Base-by-base conservation (phyloP, 192 early-diverging fungal species). In the Backusella psychrophila region DNA sequence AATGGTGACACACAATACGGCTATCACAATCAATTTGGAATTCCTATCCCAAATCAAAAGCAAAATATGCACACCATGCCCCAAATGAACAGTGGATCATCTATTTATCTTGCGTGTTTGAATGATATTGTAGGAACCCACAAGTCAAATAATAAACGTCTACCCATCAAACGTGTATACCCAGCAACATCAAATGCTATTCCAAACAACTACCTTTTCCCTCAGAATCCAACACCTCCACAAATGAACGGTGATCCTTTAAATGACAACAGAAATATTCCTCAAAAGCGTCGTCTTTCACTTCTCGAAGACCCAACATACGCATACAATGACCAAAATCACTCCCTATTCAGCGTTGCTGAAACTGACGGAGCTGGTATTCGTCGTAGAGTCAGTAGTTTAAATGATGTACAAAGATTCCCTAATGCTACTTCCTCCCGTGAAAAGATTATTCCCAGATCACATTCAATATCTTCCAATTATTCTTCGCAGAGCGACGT, bases 81-180 rank as follows among this genome's bases (percentile, higher is more conserved):
- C 31, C 17, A 12, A 17, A 41, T 69, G 70, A 77, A 41, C 67
- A 66, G 65, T 19, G 78, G 76, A 42, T 77, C 80, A 5, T 82
- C 80, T n/a, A 83, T 84, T 15, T 93, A 91, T 33, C 73, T 92
- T 63, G 89, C 92, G 11, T 93, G 92, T 76, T 78, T 92, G 67
- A 87, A 88, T 44, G 92, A 93, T 74, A 84, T 91, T 44, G 92
- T 93, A 21, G 91, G 90, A 12, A 87, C 90, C 83, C 89, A 91
- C 29, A 77, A 81, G 3, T 82, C 85, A 31, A 86, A 81, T 21
- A 85, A 87, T 34, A 83, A 82, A 3, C 85, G 86, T 73, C 81
- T 81, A 35, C 86, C 29, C 75, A 82, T 41, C 85, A 87, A 69
- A 84, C 82, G 15, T 75, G 83, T 26, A n/a, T 36, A 46, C 34